Percentiles rank a stretch among this genome's conserved stretches.
phyloP scores from a whole-genome alignment of 768 basidiomycete genomes.

The Sarcomyxa edulis region DNA sequence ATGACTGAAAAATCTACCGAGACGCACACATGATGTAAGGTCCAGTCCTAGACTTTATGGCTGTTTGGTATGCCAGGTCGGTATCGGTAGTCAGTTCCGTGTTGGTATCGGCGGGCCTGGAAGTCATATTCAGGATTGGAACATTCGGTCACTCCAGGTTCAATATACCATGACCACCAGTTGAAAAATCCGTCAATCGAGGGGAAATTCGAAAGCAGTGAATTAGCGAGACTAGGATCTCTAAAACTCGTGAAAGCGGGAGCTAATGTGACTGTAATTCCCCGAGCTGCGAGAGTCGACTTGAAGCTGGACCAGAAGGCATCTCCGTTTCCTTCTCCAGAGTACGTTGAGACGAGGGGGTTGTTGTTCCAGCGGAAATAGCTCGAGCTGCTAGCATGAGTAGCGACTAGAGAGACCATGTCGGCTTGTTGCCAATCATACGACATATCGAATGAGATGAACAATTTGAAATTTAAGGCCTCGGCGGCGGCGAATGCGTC shows the following conservation, averaged over 20 bases:
- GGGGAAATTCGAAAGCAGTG: too few relatives aligned
- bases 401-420: neutral
- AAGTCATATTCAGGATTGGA: too few relatives aligned
- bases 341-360: constrained; percentile 57
- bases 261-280: constrained; percentile 47
- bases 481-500: constrained; percentile 33
- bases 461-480: constrained; percentile 52
- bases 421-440: constrained; percentile 23
- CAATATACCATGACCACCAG: too few relatives aligned
- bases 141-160: too few relatives aligned
- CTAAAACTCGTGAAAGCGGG: too few relatives aligned
- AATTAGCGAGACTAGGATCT: too few relatives aligned
- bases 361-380: constrained; percentile 48
- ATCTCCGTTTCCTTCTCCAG: constrained; percentile 32
- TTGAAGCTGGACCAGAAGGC: constrained; percentile 65
- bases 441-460: constrained; percentile 79
- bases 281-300: constrained; percentile 71
- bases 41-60: too few relatives aligned
- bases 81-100: too few relatives aligned
- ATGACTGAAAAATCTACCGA: constrained; percentile 80
- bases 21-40: constrained; percentile 48
- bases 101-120: too few relatives aligned
- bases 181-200: too few relatives aligned
- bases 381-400: constrained; percentile 38
- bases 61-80: too few relatives aligned